These are phyloP conservation scores for Microascus cirrosus DNA, from an alignment of 2,329 filamentous ascomycete species.

Conservation along the genomic window DNA sequence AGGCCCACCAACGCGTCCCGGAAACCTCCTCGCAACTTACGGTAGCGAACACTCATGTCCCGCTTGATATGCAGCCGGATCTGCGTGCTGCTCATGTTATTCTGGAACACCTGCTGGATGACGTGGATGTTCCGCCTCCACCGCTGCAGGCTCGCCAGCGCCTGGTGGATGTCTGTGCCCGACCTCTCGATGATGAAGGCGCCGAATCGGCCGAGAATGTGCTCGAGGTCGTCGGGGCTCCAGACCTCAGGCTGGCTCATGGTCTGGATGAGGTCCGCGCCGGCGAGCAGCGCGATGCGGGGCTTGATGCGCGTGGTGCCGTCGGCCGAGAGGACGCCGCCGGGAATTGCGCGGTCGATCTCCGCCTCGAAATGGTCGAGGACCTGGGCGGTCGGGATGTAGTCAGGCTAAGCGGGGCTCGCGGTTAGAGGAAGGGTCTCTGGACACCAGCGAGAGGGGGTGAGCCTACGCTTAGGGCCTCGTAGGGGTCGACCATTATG, in stretches of 20 bases:
- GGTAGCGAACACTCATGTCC: slow-evolving; percentile 72
- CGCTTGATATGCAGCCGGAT: slow-evolving; percentile 71
- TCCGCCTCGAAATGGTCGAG: slow-evolving; percentile 87
- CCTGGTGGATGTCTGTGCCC: slow-evolving; percentile 82
- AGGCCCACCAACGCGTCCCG: neutral
- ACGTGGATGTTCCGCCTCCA: slow-evolving; percentile 83
- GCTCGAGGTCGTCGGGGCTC: slow-evolving; percentile 73
- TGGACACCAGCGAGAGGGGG: neutral
- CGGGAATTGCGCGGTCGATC: slow-evolving; percentile 64
- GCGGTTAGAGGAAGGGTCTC: neutral
- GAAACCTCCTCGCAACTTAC: slow-evolving; percentile 11
- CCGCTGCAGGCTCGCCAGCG: slow-evolving; percentile 66
- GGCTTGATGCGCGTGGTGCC: slow-evolving; percentile 52
- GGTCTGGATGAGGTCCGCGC: slow-evolving; percentile 63
- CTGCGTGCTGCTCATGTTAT: slow-evolving; percentile 73
- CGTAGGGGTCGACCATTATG: slow-evolving; percentile 83
- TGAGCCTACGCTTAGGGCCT: slow-evolving; percentile 36
- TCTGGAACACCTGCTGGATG: slow-evolving; percentile 73
- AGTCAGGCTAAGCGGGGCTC: slow-evolving; percentile 56
- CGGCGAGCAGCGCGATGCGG: slow-evolving; percentile 71
- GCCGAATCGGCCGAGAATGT: slow-evolving; percentile 76
- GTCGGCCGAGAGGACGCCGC: slow-evolving; percentile 60
- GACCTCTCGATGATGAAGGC: slow-evolving; percentile 80
- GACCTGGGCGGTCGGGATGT: slow-evolving; percentile 80
- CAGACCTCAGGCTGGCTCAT: slow-evolving; percentile 68